Evolutionary conservation across 257 asterid species (phyloP).

Genomic region (Echites panduratus): DNA sequence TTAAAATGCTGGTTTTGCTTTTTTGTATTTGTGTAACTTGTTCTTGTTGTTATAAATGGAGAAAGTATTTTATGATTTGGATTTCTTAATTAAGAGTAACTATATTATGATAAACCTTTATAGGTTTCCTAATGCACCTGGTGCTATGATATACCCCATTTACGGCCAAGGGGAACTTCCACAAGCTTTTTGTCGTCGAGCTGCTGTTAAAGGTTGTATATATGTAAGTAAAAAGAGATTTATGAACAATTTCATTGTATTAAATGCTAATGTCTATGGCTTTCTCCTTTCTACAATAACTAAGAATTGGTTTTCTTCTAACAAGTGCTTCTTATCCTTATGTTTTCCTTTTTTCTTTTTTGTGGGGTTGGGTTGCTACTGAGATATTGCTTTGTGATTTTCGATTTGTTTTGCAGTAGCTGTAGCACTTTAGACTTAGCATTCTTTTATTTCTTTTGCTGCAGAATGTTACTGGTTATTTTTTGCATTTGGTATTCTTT

Average conservation of each 20-base stretch:
- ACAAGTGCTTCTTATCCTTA: not conserved
- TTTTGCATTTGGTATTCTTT: not conserved
- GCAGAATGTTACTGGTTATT: not conserved
- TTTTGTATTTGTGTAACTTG: not conserved
- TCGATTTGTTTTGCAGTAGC: not conserved
- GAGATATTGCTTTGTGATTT: not conserved
- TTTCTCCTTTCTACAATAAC: not conserved
- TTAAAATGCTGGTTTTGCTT: conserved; percentile 4
- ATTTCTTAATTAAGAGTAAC: not conserved
- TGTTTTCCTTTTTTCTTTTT: not conserved
- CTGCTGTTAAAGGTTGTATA: conserved; percentile 95
- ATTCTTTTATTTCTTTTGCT: not conserved
- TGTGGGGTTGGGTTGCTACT: not conserved
- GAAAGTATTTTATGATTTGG: not conserved
- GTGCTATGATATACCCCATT: conserved; percentile 88
- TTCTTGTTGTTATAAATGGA: not conserved
- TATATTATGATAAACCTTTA: not conserved
- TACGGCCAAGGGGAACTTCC: conserved; percentile 95
- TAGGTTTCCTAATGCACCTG: conserved; percentile 84
- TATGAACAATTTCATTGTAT: not conserved
- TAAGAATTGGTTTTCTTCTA: not conserved
- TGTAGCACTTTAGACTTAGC: not conserved
- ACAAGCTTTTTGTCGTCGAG: conserved; percentile 95
- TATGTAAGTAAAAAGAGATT: conserved; percentile 44
- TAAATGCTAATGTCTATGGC: not conserved